These are phyloP conservation scores for Fennellomyces sp. DNA, from an alignment of 371 early-diverging fungal genomes.

Conservation along the genomic window DNA sequence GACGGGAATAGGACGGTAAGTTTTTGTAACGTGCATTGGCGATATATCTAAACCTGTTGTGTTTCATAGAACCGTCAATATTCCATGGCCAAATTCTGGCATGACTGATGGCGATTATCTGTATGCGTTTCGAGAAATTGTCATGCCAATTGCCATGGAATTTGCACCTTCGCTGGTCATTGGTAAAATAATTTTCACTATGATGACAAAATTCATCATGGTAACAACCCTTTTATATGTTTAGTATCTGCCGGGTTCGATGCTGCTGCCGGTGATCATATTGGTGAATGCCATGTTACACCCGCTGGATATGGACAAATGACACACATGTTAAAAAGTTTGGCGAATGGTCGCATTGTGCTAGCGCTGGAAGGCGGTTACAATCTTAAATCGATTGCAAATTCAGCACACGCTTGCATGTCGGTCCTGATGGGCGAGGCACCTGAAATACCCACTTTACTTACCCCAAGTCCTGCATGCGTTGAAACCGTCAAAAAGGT, in stretches of 20 bases:
- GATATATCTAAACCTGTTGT: too few relatives aligned
- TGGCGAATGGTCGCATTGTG: slow-evolving; percentile 77
- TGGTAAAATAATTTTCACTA: slow-evolving; percentile 38
- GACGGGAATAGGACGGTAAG: slow-evolving; percentile 68
- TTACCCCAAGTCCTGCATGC: slow-evolving; percentile 43
- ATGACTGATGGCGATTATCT: slow-evolving; percentile 89
- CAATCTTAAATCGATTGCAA: slow-evolving; percentile 72
- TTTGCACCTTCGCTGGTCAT: slow-evolving; percentile 86
- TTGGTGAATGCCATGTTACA: slow-evolving; percentile 84
- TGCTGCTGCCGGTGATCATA: slow-evolving; percentile 83
- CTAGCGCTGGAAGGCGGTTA: slow-evolving; percentile 88
- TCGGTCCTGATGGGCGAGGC: slow-evolving; percentile 71
- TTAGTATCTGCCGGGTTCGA: slow-evolving; percentile 91
- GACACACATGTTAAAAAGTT: slow-evolving; percentile 74
- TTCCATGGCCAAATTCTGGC: slow-evolving; percentile 83
- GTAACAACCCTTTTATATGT: not conserved
- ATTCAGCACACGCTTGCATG: slow-evolving; percentile 78
- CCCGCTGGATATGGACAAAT: slow-evolving; percentile 87
- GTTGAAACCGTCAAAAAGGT: slow-evolving; percentile 53
- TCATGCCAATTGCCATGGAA: slow-evolving; percentile 85
- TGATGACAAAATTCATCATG: not conserved
- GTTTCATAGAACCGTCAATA: slow-evolving; percentile 83
- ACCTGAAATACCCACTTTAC: slow-evolving; percentile 37
- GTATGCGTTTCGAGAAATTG: slow-evolving; percentile 74
- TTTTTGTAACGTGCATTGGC: too few relatives aligned